Conservation (phyloP, 108 stramenopile genomes). For the Skeletonema menzelii region DNA sequence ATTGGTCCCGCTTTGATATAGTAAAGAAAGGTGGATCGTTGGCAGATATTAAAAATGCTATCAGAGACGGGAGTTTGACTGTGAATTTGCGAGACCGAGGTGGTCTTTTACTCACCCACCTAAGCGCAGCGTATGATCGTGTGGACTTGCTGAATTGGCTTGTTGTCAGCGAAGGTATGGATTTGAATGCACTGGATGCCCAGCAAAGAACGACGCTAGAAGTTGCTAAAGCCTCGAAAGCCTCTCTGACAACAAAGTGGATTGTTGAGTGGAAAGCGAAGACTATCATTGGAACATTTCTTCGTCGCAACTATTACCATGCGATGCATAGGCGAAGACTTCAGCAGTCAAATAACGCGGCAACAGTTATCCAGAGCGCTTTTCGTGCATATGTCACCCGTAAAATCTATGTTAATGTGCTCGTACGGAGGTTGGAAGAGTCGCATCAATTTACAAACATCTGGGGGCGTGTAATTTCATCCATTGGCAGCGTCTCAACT, state of each 20-base stretch:
- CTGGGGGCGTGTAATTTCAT: constrained; percentile 2
- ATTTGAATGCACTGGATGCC: not conserved
- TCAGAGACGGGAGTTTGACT: not conserved
- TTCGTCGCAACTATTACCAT: constrained; percentile 3
- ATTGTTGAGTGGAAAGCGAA: not conserved
- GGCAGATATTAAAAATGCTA: not conserved
- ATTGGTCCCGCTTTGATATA: constrained; percentile 19
- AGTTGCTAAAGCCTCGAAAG: constrained; percentile 9
- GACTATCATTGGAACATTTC: not conserved
- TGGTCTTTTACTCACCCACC: constrained; percentile 2
- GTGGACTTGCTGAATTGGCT: constrained; percentile 16
- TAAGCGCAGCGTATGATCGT: constrained; percentile 8
- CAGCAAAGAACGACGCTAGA: not conserved
- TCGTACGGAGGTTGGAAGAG: constrained; percentile 8
- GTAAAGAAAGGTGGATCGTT: not conserved
- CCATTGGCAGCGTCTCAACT: not conserved
- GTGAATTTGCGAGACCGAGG: constrained; percentile 1
- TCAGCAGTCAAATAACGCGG: not conserved
- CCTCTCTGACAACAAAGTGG: not conserved
- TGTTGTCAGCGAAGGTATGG: constrained; percentile 1
- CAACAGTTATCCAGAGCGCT: constrained; percentile 1
- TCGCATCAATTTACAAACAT: constrained; percentile 4
- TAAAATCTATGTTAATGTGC: not conserved
- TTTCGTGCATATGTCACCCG: constrained; percentile 12
- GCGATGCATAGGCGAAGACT: not conserved